Conservation (phyloP, 73 alveolate species). For the Stentor roeselii region DNA sequence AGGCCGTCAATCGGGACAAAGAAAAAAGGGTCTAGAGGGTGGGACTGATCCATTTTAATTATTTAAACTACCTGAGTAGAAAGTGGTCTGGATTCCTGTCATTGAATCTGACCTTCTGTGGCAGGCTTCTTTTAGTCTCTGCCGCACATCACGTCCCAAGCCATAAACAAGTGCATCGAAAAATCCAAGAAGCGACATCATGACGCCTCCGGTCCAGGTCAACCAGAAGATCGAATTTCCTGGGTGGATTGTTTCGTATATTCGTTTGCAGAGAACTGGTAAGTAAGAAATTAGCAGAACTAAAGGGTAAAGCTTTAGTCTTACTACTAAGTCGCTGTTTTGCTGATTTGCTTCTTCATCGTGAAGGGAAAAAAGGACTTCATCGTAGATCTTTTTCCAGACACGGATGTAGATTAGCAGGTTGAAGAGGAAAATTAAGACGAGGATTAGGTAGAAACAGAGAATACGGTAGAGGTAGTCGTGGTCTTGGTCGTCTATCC, state of each 20-base stretch:
- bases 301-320: not conserved
- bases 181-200: not conserved
- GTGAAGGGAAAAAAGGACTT: not conserved
- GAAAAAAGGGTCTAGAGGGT: not conserved
- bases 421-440: not conserved
- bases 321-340: not conserved
- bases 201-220: not conserved
- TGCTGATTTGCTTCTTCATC: not conserved
- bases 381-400: not conserved
- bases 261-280: not conserved
- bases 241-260: not conserved
- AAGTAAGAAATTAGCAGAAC: not conserved
- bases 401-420: not conserved
- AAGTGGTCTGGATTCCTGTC: no score
- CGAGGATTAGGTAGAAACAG: not conserved
- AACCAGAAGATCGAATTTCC: not conserved
- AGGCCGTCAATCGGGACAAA: not conserved
- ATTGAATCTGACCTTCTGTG: no score
- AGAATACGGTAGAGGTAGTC: not conserved
- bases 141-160: not conserved
- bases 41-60: not conserved
- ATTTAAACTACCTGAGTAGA: no score
- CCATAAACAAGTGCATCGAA: not conserved
- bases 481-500: not conserved
- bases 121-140: no score